A percentile compares a stretch with the other conserved stretches of the same genome.
Evolutionary conservation across 768 basidiomycete genomes (phyloP).

Genomic region (Lactifluus piperatus): DNA sequence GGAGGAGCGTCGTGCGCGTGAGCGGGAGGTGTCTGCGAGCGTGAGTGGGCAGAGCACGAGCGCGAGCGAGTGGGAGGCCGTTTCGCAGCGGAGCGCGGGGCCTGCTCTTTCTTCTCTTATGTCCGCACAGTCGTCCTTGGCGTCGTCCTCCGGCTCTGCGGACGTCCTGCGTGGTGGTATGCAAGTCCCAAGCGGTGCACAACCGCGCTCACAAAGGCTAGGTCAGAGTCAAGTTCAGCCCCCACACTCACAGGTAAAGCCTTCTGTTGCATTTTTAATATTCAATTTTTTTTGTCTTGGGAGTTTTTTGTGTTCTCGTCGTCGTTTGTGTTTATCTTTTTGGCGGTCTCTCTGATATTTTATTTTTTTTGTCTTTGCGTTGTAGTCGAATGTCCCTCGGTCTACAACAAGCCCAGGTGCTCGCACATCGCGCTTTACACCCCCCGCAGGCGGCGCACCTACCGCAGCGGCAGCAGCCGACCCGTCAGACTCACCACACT

Average conservation of each 20-base stretch:
- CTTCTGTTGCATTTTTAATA: no score
- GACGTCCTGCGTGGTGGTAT: constrained; percentile 35
- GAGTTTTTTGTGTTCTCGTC: no score
- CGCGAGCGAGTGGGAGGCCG: constrained; percentile 12
- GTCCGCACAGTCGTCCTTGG: background rate
- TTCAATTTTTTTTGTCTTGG: no score
- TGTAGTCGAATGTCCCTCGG: background rate
- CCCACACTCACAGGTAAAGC: background rate
- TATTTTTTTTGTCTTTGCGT: background rate
- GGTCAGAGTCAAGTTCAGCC: constrained; percentile 7
- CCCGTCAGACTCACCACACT: constrained; percentile 32
- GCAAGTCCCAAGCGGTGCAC: constrained; percentile 28
- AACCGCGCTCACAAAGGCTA: background rate
- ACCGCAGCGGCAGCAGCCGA: constrained; percentile 18
- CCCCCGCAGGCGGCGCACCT: background rate
- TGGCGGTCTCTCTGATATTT: background rate
- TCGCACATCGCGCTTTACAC: background rate
- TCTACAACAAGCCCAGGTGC: background rate
- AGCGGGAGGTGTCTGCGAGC: constrained; percentile 25
- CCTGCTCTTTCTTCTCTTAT: constrained; percentile 6
- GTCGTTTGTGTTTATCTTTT: no score
- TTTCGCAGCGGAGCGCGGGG: constrained; percentile 1
- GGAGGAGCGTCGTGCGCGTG: constrained; percentile 55
- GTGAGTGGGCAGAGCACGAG: constrained; percentile 25
- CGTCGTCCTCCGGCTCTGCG: constrained; percentile 23